A percentile compares a stretch with the other conserved stretches of the same genome.
Evolutionary conservation across 768 basidiomycete genomes (phyloP).

Genomic region (Psilocybe subaeruginosa): DNA sequence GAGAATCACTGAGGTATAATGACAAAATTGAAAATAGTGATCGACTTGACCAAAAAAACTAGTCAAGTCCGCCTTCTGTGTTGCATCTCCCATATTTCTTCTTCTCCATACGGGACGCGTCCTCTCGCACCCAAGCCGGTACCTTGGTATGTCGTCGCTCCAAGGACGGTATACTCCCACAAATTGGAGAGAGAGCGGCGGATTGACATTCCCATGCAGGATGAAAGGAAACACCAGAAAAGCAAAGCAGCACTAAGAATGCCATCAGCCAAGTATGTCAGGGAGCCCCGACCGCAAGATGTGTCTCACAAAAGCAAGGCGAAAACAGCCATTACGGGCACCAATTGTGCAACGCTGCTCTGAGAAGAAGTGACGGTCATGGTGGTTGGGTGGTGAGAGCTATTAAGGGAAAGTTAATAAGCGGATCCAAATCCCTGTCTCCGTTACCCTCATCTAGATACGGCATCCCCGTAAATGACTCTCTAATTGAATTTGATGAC

Average conservation of each 20-base stretch:
- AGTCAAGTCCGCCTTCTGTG: slow-evolving; percentile 14
- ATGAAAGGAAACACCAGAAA: slow-evolving; percentile 70
- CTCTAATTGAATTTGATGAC: background rate
- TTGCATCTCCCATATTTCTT: slow-evolving; percentile 66
- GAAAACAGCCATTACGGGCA: slow-evolving; percentile 47
- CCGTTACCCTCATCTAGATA: slow-evolving; percentile 11
- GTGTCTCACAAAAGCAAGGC: slow-evolving; percentile 49
- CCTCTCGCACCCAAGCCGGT: slow-evolving; percentile 25
- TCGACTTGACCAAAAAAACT: background rate
- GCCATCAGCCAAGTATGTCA: background rate
- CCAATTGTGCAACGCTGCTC: slow-evolving; percentile 34
- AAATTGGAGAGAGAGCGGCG: slow-evolving; percentile 45
- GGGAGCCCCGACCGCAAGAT: slow-evolving; percentile 1
- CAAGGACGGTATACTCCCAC: slow-evolving; percentile 49
- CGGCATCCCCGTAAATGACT: background rate
- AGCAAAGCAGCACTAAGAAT: slow-evolving; percentile 41
- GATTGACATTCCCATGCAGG: slow-evolving; percentile 61
- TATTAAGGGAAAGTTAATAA: background rate
- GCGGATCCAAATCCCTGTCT: slow-evolving; percentile 20
- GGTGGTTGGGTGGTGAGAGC: slow-evolving; percentile 6
- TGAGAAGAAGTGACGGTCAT: slow-evolving; percentile 20
- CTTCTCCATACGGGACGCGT: slow-evolving; percentile 43
- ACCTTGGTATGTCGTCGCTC: slow-evolving; percentile 30
- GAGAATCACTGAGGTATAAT: background rate
- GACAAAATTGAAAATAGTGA: background rate